Evolutionary conservation across 768 basidiomycete species (phyloP).

Genomic region (Russula griseocarnosa): DNA sequence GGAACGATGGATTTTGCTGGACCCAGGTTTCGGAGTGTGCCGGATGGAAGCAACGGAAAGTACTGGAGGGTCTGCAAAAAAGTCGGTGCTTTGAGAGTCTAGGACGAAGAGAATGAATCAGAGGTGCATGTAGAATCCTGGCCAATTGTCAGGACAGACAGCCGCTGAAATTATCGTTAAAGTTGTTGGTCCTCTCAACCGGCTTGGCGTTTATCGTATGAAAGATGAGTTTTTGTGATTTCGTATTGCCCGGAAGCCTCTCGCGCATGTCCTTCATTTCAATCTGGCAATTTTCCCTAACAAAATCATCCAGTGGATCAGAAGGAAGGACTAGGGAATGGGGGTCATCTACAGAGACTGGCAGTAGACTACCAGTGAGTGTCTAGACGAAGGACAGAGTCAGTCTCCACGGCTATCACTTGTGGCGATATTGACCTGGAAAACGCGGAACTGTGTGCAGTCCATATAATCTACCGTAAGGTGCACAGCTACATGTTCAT

Average conservation of each 20-base stretch:
- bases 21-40: conserved; percentile 15
- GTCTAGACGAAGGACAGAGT: conserved; percentile 4
- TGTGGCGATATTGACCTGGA: conserved; percentile 15
- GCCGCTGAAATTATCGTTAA: conserved; percentile 2
- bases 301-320: conserved; percentile 22
- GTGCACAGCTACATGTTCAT: conserved; percentile 20
- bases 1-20: not conserved
- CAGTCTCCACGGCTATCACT: not conserved
- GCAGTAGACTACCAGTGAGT: conserved; percentile 12
- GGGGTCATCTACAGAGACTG: conserved; percentile 18
- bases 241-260: conserved; percentile 1
- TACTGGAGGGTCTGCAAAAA: not conserved
- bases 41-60: conserved; percentile 15
- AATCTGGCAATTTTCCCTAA: conserved; percentile 3
- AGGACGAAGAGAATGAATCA: conserved; percentile 3
- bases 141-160: conserved; percentile 4
- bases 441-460: conserved; percentile 22
- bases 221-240: conserved; percentile 10
- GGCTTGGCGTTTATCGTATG: not conserved
- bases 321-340: conserved; percentile 20
- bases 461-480: conserved; percentile 21
- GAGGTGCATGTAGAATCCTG: not conserved
- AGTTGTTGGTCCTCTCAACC: not conserved
- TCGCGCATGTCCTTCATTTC: conserved; percentile 6
- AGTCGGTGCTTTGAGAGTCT: conserved; percentile 1